Percentiles rank a stretch among this genome's conserved stretches.
Evolutionary conservation across 106 monocot genomes (phyloP).

Genomic region (Dendrobium catenatum): DNA sequence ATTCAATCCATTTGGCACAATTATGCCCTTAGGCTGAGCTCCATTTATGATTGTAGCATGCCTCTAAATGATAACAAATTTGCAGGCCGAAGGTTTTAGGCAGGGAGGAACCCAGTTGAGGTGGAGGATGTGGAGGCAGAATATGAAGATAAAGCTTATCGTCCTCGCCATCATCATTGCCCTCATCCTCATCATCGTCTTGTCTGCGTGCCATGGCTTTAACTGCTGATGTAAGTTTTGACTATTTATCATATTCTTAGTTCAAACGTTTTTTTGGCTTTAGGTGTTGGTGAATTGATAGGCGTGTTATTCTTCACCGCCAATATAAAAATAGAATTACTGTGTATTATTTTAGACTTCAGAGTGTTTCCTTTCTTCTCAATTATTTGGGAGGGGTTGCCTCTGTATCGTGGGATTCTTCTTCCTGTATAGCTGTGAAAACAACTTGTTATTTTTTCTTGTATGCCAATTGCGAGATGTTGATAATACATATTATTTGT

Average conservation of each 20-base stretch:
- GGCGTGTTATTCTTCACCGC: too few relatives aligned
- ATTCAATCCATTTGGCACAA: too few relatives aligned
- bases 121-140: slow-evolving; percentile 24
- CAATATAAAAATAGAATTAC: neutral
- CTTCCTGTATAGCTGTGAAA: neutral
- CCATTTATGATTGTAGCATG: too few relatives aligned
- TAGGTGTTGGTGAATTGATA: too few relatives aligned
- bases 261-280: too few relatives aligned
- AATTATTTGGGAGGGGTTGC: neutral
- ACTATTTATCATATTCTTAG: neutral
- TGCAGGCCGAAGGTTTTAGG: slow-evolving; percentile 23
- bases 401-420: neutral
- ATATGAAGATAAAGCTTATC: slow-evolving; percentile 26
- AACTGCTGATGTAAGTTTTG: neutral
- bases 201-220: slow-evolving; percentile 29
- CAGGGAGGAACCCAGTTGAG: slow-evolving; percentile 15
- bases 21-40: too few relatives aligned
- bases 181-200: slow-evolving; percentile 22
- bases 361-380: neutral
- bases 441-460: neutral
- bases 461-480: neutral
- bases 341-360: neutral
- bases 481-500: too few relatives aligned
- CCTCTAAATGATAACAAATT: neutral
- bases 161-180: slow-evolving; percentile 15